These are phyloP conservation scores for Colletotrichum sp. DNA, from an alignment of 2,329 filamentous ascomycete genomes.

Conservation along the genomic window DNA sequence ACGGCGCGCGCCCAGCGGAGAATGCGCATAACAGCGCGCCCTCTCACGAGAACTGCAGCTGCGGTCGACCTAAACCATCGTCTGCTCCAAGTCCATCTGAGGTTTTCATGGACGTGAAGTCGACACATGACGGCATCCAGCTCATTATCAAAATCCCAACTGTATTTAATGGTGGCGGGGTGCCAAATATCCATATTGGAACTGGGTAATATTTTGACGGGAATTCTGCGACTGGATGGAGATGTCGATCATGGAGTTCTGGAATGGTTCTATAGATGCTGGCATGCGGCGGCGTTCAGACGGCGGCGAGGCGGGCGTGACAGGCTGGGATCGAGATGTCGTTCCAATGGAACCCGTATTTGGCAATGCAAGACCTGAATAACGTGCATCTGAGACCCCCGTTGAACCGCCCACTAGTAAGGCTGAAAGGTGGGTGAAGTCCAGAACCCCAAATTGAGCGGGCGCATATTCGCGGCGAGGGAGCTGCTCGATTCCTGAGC, in stretches of 20 bases:
- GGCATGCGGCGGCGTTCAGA: constrained; percentile 22
- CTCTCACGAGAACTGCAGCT: constrained; percentile 33
- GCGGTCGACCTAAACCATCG: constrained; percentile 33
- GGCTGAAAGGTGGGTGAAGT: constrained; percentile 9
- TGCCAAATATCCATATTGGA: constrained; percentile 36
- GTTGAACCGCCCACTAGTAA: background rate
- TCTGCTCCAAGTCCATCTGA: constrained; percentile 52
- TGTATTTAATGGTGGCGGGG: constrained; percentile 48
- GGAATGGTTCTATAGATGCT: constrained; percentile 11
- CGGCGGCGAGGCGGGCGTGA: background rate
- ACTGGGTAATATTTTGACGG: constrained; percentile 3
- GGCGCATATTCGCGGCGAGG: background rate
- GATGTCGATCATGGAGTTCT: constrained; percentile 9
- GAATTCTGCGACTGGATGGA: background rate
- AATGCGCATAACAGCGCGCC: constrained; percentile 31
- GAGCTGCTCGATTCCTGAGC: background rate
- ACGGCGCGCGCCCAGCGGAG: background rate
- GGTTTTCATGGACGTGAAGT: constrained; percentile 62
- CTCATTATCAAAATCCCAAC: constrained; percentile 63
- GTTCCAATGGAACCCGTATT: background rate
- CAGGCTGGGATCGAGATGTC: background rate
- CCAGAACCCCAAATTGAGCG: background rate
- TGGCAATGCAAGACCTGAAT: background rate
- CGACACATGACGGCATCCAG: constrained; percentile 62
- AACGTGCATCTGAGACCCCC: background rate